Base-by-base conservation (phyloP, 352 stramenopile species). In the Thalassiosira hispida region DNA sequence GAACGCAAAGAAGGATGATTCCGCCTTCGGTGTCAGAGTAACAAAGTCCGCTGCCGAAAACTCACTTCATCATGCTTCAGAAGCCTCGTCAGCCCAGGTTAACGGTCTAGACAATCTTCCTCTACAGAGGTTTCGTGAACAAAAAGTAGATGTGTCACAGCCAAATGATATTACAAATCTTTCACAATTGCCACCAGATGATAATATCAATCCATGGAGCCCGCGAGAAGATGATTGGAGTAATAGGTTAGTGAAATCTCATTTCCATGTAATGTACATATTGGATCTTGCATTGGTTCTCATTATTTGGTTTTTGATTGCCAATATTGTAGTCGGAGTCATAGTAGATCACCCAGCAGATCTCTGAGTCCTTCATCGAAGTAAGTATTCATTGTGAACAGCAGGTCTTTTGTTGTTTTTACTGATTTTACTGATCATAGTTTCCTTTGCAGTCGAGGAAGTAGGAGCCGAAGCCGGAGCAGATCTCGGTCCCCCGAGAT, bases 151-250 rank as follows among this genome's bases (percentile, higher is more conserved):
- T 22, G 31, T 63, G 20, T 44, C 31, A n/a, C 18, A 60, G 16
- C 31, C 51, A 52, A 42, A 53, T 33, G 35, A 59, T 1, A 27
- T 18, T 23, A 16, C 29, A 49, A 47, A 62, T 1, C 16, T 25
- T 44, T 18, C 5, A 9, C 31, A 38, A 62, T 31, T 18, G 25
- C n/a, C n/a, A 18, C 40, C 49, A 49, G 63, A 72, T 64, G 51
- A 22, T 20, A 59, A 22, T 12, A 53, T 64, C 31, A 64, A 55
- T 18, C 66, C 65, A 44, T 74, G 65, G 65, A 38, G 33, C 42
- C 31, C 49, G 44, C 59, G 53, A 18, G 66, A 66, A 66, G 66
- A 75, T 57, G 66, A 75, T 66, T 75, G 66, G 66, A 75, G 66
- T 42, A 75, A 75, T 40, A 75, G 66, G 66, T 75, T 23, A 67